Evolutionary conservation across 2,329 filamentous ascomycete genomes (phyloP), one percentile per base, ranked within the genome.

Genomic region (Alternaria burnsii): DNA sequence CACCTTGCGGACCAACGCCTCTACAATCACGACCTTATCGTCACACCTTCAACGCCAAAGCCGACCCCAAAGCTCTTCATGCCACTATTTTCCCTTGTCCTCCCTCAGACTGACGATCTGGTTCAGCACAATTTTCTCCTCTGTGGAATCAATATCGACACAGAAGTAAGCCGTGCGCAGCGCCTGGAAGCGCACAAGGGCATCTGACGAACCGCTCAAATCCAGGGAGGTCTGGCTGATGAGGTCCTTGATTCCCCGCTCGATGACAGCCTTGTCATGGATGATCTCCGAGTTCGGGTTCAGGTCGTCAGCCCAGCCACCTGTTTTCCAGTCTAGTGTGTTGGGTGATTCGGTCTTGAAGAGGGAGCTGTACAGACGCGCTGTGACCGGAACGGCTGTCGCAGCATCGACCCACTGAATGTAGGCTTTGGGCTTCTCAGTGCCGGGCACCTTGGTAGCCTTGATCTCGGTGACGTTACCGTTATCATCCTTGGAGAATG

Each of bases 81-180:
- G 44, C 1, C 20, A 48, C 18, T 46, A 75, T 71, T 75, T 75
- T 2, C 70, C 65, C 63, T 75, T 79, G 40, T 96, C 92, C 80
- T 97, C 94, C 82, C 97, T 97, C 73, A 97, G 80, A 48, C 91
- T 92, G 22, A 98, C 94, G 72, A 98, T 97, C 52, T 93, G 87
- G 81, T 98, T 98, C 30, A 98, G 81, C 48, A 98, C 87, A 66
- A 97, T 84, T 78, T 90, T 92, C n/a, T 92, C 91, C 41, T 77
- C 78, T 0, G 75, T 79, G 0, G 88, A 91, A 71, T 97, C 93
- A 3, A 74, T 69, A 76, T 97, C 94, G 77, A 96, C 84, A 82
- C 88, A 88, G 81, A 95, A 95, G 76, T 96, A 97, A 10, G 90
- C 94, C 44, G 94, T 91, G 26, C 94, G 86, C 85, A 97, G 89